Evolutionary conservation across 169 alveolate species (phyloP), one percentile per base, ranked within the genome.

Genomic region (Eimeria mitis): DNA sequence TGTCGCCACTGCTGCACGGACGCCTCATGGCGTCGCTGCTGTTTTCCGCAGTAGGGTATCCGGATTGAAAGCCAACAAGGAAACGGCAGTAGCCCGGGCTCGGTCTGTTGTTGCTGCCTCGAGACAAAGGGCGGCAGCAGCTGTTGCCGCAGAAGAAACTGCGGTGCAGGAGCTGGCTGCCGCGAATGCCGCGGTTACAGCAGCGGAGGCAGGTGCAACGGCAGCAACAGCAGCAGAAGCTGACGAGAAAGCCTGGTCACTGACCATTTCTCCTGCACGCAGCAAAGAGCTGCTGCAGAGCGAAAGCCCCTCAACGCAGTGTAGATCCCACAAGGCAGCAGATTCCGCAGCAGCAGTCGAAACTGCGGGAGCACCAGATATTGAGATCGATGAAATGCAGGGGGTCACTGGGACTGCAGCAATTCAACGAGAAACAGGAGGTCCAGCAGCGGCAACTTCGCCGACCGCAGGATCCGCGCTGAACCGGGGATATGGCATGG

Each of bases 31-130:
- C 21, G n/a, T 65, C 3, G 59, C 49, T 28, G 1, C 83, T 40
- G 49, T 37, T 42, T 42, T 40, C 8, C 92, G 65, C 52, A 42
- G 37, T 4, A 63, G 52, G 59, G 6, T 59, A 28, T 16, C 59
- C 44, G 37, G 19, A 16, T 9, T 49, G 61, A 37, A 63, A 34
- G 65, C 34, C 34, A 63, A 31, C 42, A 65, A 61, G 54, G 81
- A 59, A 0, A n/a, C 40, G 63, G 54, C 92, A 37, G 92, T 42
- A 25, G 92, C 81, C 0, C 9, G 81, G 44, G 78, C 92, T 16
- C 75, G 73, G 42, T 70, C 92, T 21, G 49, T 63, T 87, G 92
- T 54, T 34, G 92, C 92, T 21, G 92, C 92, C 49, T 87, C 92
- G 34, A 37, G 37, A 47, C 78, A 87, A 52, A 37, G 49, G n/a